Evolutionary conservation across 805 yeast species (phyloP).

Genomic region (Trichomonascus vanleenenianus): DNA sequence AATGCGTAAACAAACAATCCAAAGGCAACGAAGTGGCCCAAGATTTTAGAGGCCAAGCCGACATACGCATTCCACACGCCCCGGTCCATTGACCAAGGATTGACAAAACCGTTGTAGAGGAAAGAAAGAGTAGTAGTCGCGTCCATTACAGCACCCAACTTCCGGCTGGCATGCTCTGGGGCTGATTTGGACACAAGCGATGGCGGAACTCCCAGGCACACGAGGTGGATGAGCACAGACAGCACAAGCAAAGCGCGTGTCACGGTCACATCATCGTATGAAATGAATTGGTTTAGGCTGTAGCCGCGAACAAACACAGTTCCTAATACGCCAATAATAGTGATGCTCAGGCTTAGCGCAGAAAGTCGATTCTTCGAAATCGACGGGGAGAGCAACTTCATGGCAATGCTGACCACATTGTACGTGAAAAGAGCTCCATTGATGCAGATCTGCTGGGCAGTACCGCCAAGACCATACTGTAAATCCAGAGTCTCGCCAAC

Average conservation of each 20-base stretch:
- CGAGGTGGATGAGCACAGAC: background rate
- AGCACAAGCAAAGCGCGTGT: background rate
- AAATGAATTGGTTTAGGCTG: background rate
- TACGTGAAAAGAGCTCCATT: background rate
- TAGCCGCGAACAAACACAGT: background rate
- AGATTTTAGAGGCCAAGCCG: background rate
- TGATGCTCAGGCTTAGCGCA: background rate
- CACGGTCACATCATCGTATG: background rate
- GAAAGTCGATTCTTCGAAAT: background rate
- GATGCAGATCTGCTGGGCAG: background rate
- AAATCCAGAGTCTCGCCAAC: background rate
- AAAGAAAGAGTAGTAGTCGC: constrained; percentile 21
- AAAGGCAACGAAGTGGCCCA: too few species aligned
- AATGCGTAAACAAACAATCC: too few species aligned
- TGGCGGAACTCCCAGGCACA: background rate
- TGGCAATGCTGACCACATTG: background rate
- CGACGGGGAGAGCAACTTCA: background rate
- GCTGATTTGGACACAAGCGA: background rate
- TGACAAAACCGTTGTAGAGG: constrained; percentile 42
- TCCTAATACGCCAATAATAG: background rate
- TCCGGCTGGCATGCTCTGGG: background rate
- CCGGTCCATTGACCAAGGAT: constrained; percentile 1
- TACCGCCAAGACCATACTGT: background rate
- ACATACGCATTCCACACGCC: background rate
- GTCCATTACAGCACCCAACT: background rate